phyloP scores from a whole-genome alignment of 106 monocot genomes.

The Agapanthus africanus region DNA sequence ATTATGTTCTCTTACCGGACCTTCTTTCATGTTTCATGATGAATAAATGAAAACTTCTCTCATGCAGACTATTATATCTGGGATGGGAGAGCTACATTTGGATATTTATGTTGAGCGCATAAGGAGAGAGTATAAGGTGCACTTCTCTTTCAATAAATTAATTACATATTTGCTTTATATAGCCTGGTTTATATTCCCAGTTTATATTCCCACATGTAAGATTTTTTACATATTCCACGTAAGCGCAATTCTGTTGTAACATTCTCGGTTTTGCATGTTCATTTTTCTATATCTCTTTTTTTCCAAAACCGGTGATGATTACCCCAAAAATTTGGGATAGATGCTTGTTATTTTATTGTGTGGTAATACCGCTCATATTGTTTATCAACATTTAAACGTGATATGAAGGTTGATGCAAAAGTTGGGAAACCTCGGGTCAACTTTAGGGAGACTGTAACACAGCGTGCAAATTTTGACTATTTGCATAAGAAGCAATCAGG shows the following conservation, averaged over 20 bases:
- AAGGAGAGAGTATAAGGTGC: slow-evolving; percentile 91
- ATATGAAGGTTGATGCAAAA: slow-evolving; percentile 80
- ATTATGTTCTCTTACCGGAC: background rate
- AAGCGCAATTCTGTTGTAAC: background rate
- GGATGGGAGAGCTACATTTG: slow-evolving; percentile 98
- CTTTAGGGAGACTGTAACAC: slow-evolving; percentile 87
- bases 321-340: no score
- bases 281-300: no score
- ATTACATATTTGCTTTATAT: background rate
- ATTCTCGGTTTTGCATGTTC: background rate
- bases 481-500: slow-evolving; percentile 97
- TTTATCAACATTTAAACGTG: slow-evolving; percentile 7
- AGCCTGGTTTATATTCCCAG: background rate
- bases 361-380: background rate
- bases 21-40: background rate
- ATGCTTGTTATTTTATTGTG: no score
- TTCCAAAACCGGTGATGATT: no score
- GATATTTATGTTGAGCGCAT: slow-evolving; percentile 99
- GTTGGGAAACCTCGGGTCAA: slow-evolving; percentile 95
- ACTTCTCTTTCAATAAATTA: background rate
- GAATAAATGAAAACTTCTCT: background rate
- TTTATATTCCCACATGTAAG: no score
- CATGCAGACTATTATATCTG: slow-evolving; percentile 94
- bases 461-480: slow-evolving; percentile 91
- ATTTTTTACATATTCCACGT: background rate